A percentile compares a stretch with the other conserved stretches of the same genome.
phyloP scores from a whole-genome alignment of 345 rosid genomes.

The Kandelia obovata region DNA sequence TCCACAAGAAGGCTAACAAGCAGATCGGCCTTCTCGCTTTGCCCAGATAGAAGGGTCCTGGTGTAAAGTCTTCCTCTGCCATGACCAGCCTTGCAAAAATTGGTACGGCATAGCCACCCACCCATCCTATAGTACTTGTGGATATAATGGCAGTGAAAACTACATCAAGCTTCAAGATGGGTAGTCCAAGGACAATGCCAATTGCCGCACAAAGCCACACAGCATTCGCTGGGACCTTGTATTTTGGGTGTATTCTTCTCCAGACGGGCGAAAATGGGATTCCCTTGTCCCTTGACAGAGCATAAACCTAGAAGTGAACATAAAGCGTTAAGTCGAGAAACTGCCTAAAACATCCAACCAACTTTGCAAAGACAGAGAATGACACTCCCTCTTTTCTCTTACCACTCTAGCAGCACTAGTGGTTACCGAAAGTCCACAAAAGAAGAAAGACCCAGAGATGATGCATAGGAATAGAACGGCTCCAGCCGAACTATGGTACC shows the following conservation, averaged over 20 bases:
- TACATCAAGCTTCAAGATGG: constrained; percentile 48
- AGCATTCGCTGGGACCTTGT: constrained; percentile 60
- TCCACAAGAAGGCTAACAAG: constrained; percentile 54
- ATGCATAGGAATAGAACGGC: constrained; percentile 50
- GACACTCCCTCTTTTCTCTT: constrained; percentile 1
- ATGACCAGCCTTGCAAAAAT: constrained; percentile 60
- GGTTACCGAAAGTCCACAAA: constrained; percentile 62
- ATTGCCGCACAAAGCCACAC: constrained; percentile 61
- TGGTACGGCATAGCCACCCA: constrained; percentile 57
- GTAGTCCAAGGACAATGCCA: constrained; percentile 52
- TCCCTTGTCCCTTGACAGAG: constrained; percentile 56
- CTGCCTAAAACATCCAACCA: too few relatives aligned
- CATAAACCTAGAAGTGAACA: constrained; percentile 36
- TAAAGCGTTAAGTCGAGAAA: too few relatives aligned
- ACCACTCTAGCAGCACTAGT: constrained; percentile 70
- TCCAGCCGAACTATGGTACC: constrained; percentile 49
- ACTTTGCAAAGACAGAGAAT: background rate
- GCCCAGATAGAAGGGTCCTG: constrained; percentile 62
- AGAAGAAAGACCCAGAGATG: constrained; percentile 66
- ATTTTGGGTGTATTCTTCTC: constrained; percentile 54
- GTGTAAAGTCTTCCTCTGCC: constrained; percentile 49
- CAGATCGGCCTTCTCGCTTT: constrained; percentile 51
- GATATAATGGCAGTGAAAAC: constrained; percentile 63
- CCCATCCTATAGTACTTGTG: constrained; percentile 64
- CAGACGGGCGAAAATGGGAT: constrained; percentile 50